Evolutionary conservation across 164 flowering plant species (phyloP).

Genomic region (Akebia trifoliata): DNA sequence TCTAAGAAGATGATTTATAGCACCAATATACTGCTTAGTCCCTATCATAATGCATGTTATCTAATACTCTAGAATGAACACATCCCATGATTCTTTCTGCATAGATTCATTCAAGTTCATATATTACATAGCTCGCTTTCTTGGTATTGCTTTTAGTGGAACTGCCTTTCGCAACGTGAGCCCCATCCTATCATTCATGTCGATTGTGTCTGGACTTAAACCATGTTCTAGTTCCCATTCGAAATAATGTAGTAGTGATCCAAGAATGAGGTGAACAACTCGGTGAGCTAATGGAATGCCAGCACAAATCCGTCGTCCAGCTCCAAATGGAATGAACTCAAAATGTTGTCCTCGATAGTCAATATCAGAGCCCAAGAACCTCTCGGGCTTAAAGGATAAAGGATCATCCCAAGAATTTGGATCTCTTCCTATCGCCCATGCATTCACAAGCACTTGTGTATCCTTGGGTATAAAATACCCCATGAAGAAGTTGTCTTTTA

Average conservation of each 20-base stretch:
- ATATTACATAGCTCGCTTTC: too few relatives aligned
- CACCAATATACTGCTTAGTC: too few relatives aligned
- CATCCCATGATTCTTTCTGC: too few relatives aligned
- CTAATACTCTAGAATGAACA: too few relatives aligned
- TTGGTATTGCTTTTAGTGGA: not conserved
- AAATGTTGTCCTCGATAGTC: not conserved
- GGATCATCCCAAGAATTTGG: not conserved
- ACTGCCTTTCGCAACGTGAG: not conserved
- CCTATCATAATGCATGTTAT: too few relatives aligned
- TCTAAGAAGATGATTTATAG: too few relatives aligned
- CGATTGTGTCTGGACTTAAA: not conserved
- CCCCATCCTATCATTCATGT: not conserved
- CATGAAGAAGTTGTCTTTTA: not conserved
- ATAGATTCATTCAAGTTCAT: too few relatives aligned
- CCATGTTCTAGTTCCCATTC: not conserved
- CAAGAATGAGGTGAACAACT: not conserved
- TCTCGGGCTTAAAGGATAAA: not conserved
- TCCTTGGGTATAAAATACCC: slow-evolving; percentile 2
- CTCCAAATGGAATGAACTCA: slow-evolving; percentile 3
- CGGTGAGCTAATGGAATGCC: not conserved
- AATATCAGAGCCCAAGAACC: not conserved
- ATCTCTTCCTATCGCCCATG: slow-evolving; percentile 3
- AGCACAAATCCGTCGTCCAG: not conserved
- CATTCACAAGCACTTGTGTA: not conserved
- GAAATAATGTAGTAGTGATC: not conserved